A percentile compares a stretch with the other conserved stretches of the same genome.
phyloP scores from a whole-genome alignment of 495 filamentous ascomycete genomes.

The Bryoglossum gracile region DNA sequence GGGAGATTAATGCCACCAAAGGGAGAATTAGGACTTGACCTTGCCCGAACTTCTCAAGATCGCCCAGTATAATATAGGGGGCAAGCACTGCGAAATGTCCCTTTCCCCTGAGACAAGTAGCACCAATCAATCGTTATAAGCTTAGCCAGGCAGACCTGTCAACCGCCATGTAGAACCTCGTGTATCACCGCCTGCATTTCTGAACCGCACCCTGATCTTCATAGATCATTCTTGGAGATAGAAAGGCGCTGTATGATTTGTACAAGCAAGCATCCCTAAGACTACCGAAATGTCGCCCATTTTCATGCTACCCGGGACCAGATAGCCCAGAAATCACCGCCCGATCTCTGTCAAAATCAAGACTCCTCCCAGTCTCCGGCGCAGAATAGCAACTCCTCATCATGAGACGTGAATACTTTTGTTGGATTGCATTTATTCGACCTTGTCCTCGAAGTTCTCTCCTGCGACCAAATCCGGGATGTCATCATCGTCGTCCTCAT shows the following conservation, averaged over 20 bases:
- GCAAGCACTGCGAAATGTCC: no score
- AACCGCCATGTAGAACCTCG: no score
- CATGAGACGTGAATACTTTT: constrained; percentile 1
- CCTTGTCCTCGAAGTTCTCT: constrained; percentile 94
- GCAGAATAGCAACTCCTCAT: background rate
- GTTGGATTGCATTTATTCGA: constrained; percentile 85
- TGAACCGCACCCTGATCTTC: no score
- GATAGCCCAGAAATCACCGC: constrained; percentile 4
- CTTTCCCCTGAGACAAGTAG: no score
- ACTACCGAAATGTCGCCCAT: constrained; percentile 19
- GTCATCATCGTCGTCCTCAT: constrained; percentile 70
- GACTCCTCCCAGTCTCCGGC: constrained; percentile 4
- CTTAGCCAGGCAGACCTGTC: no score
- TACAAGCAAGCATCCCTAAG: constrained; percentile 24
- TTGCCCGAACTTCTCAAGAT: no score
- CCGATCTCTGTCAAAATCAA: constrained; percentile 5
- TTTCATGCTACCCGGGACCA: constrained; percentile 14
- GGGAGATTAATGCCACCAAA: no score
- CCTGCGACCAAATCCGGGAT: constrained; percentile 95
- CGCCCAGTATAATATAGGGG: no score
- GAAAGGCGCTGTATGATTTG: constrained; percentile 23
- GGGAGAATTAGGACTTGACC: no score
- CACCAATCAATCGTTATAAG: no score
- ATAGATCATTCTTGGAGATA: background rate
- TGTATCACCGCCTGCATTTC: no score